phyloP scores from a whole-genome alignment of 2,329 filamentous ascomycete species.

The Colletotrichum trifolii region DNA sequence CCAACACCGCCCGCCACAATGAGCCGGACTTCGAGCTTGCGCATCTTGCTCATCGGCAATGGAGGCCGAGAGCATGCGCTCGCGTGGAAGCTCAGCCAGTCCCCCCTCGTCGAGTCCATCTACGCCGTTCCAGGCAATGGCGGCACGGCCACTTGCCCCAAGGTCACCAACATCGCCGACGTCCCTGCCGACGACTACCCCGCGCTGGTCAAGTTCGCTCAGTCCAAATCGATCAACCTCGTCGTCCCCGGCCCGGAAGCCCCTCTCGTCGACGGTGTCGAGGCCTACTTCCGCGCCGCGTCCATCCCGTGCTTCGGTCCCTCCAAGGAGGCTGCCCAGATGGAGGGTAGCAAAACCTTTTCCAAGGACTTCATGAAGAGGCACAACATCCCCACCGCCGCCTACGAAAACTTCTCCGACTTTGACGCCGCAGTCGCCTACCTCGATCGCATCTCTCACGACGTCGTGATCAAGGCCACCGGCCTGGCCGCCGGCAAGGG shows the following conservation, averaged over 20 bases:
- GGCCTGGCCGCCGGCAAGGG: slow-evolving; percentile 83
- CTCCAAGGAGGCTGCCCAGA: slow-evolving; percentile 72
- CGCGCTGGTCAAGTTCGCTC: slow-evolving; percentile 69
- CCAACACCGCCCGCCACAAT: no score
- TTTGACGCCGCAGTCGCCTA: slow-evolving; percentile 71
- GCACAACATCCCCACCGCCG: slow-evolving; percentile 78
- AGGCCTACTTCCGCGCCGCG: slow-evolving; percentile 71
- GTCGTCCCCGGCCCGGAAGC: slow-evolving; percentile 81
- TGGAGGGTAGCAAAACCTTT: slow-evolving; percentile 84
- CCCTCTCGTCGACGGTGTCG: slow-evolving; percentile 79
- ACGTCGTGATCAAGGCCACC: slow-evolving; percentile 79
- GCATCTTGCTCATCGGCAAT: slow-evolving; percentile 75
- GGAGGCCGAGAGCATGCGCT: slow-evolving; percentile 82
- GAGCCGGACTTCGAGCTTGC: neutral
- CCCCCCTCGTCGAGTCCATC: slow-evolving; percentile 70
- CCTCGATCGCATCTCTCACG: slow-evolving; percentile 66
- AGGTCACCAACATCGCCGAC: slow-evolving; percentile 67
- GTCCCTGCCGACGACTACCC: slow-evolving; percentile 67
- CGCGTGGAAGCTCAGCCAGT: slow-evolving; percentile 79
- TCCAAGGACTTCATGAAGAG: slow-evolving; percentile 84
- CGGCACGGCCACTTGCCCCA: slow-evolving; percentile 67
- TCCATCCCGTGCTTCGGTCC: slow-evolving; percentile 77
- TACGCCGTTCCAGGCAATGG: slow-evolving; percentile 71
- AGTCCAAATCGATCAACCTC: slow-evolving; percentile 71
- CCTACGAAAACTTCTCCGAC: slow-evolving; percentile 74